Percentiles rank a stretch among this genome's conserved stretches.
These are phyloP conservation scores for Gynandropsis gynandra DNA, from an alignment of 345 rosid species.

Conservation along the genomic window DNA sequence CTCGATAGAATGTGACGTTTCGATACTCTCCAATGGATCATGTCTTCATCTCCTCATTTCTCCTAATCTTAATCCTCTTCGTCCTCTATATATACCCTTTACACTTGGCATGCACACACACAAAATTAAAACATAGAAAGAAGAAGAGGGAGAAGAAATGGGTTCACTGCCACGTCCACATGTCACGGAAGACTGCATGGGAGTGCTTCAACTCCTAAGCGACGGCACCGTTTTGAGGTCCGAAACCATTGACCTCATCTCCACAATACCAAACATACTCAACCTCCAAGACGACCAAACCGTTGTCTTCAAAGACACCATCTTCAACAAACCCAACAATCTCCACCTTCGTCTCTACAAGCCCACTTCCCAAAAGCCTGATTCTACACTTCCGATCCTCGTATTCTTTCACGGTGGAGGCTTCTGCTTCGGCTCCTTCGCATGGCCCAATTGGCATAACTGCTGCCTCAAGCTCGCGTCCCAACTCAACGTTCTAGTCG, in stretches of 20 bases:
- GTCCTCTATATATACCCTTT: not conserved
- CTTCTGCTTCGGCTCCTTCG: slow-evolving; percentile 67
- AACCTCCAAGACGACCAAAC: slow-evolving; percentile 26
- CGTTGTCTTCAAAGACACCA: slow-evolving; percentile 45
- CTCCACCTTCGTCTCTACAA: slow-evolving; percentile 71
- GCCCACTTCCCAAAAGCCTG: slow-evolving; percentile 16
- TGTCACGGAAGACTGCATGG: slow-evolving; percentile 59
- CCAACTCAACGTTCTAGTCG: slow-evolving; percentile 45
- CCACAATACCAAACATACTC: slow-evolving; percentile 25
- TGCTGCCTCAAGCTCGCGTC: slow-evolving; percentile 59
- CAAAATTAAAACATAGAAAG: not conserved
- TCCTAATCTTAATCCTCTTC: not conserved
- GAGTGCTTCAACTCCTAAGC: slow-evolving; percentile 50
- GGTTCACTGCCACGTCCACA: slow-evolving; percentile 44
- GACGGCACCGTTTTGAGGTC: slow-evolving; percentile 57
- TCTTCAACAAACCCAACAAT: slow-evolving; percentile 39
- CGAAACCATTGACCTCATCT: slow-evolving; percentile 26
- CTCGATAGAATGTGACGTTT: no score
- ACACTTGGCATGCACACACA: no score
- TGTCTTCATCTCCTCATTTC: not conserved
- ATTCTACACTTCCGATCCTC: slow-evolving; percentile 30
- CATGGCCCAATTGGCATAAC: slow-evolving; percentile 72
- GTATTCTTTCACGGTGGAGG: slow-evolving; percentile 79
- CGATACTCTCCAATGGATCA: no score
- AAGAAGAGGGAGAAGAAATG: slow-evolving; percentile 24